A percentile compares a stretch with the other conserved stretches of the same genome.
These are phyloP conservation scores for Rosa chinensis DNA, from an alignment of 306 rosid species.

Conservation along the genomic window DNA sequence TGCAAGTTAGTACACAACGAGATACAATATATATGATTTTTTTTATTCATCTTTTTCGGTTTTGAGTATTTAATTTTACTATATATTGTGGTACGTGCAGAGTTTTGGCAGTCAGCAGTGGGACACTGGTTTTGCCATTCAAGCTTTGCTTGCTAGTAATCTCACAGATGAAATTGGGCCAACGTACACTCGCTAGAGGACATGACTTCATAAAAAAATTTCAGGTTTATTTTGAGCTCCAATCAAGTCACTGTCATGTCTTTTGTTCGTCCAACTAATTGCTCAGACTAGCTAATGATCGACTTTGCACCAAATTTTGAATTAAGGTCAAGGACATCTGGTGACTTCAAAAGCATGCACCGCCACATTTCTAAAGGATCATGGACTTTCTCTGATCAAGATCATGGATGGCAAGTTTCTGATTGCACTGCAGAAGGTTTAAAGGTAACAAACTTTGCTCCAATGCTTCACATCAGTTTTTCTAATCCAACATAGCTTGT, in stretches of 20 bases:
- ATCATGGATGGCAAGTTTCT: conserved; percentile 81
- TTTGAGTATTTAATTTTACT: background rate
- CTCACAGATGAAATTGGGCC: conserved; percentile 51
- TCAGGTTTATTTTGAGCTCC: conserved; percentile 33
- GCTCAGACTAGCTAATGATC: too few species aligned
- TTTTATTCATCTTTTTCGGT: background rate
- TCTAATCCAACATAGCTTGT: too few species aligned
- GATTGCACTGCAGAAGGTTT: conserved; percentile 32
- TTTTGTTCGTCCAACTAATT: background rate
- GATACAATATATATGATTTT: background rate
- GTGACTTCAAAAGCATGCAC: conserved; percentile 59
- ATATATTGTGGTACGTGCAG: conserved; percentile 22
- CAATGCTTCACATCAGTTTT: too few species aligned
- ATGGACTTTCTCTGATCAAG: conserved; percentile 79
- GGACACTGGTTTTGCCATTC: conserved; percentile 65
- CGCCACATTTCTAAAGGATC: conserved; percentile 77
- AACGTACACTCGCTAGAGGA: conserved; percentile 47
- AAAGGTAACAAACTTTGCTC: too few species aligned
- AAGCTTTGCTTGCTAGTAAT: conserved; percentile 60
- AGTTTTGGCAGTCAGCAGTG: conserved; percentile 72
- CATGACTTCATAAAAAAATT: conserved; percentile 68
- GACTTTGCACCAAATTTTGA: background rate
- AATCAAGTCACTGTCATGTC: background rate
- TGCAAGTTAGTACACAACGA: conserved; percentile 43
- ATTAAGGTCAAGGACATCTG: conserved; percentile 54